Evolutionary conservation across 176 grass and related monocot species (phyloP).

Genomic region (Stipa capillata): DNA sequence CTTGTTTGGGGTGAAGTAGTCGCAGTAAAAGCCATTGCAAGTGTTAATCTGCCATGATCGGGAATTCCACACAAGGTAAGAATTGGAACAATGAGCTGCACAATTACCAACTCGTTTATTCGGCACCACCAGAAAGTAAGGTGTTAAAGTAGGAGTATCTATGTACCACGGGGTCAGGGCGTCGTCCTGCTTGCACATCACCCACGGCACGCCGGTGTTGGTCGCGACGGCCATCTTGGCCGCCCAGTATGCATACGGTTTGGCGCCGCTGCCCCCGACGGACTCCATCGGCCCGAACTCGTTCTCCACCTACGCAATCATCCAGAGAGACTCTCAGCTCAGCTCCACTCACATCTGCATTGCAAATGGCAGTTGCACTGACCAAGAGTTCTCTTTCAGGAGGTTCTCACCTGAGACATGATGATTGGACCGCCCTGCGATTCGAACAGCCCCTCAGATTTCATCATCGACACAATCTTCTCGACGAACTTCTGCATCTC

Average conservation of each 20-base stretch:
- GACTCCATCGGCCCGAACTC: slow-evolving; percentile 85
- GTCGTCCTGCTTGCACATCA: slow-evolving; percentile 98
- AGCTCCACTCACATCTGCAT: neutral
- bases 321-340: neutral
- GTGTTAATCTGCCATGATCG: slow-evolving; percentile 65
- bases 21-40: slow-evolving; percentile 94
- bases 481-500: slow-evolving; percentile 75
- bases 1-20: slow-evolving; percentile 78
- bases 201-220: slow-evolving; percentile 87
- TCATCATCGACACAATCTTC: slow-evolving; percentile 96
- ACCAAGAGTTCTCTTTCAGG: neutral
- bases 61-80: neutral
- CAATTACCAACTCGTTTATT: neutral
- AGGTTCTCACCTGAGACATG: slow-evolving; percentile 62
- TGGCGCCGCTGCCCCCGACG: slow-evolving; percentile 41
- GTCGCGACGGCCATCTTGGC: slow-evolving; percentile 84
- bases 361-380: neutral
- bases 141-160: neutral
- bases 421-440: slow-evolving; percentile 92
- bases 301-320: slow-evolving; percentile 62
- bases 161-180: slow-evolving; percentile 81
- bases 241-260: slow-evolving; percentile 64
- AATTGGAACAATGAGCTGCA: neutral
- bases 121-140: too few relatives aligned
- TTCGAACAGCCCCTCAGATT: slow-evolving; percentile 70